Percentiles rank a stretch among this genome's conserved stretches.
Evolutionary conservation across 2,329 filamentous ascomycete species (phyloP).

Genomic region (Cordyceps fumosorosea): DNA sequence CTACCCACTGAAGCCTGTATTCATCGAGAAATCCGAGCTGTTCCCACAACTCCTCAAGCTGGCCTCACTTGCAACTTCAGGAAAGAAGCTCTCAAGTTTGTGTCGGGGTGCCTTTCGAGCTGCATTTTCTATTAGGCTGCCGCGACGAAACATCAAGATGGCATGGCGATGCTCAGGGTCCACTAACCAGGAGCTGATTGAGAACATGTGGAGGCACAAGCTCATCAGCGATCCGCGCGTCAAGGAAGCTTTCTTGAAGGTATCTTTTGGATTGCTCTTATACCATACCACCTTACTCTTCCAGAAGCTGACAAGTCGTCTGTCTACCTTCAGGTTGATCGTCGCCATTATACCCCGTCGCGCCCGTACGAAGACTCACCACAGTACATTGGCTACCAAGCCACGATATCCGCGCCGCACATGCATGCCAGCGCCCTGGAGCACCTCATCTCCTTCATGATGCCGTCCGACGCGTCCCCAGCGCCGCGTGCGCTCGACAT

Average conservation of each 20-base stretch:
- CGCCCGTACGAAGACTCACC: constrained; percentile 60
- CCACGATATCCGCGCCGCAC: constrained; percentile 54
- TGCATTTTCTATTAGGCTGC: not conserved
- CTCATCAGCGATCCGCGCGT: constrained; percentile 69
- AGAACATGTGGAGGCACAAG: constrained; percentile 65
- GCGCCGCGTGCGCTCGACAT: constrained; percentile 61
- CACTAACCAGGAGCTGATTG: constrained; percentile 67
- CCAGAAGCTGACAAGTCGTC: not conserved
- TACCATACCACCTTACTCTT: not conserved
- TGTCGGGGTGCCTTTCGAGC: constrained; percentile 6
- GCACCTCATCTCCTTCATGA: constrained; percentile 39
- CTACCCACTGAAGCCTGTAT: not conserved
- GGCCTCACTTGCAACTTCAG: not conserved
- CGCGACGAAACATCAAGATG: constrained; percentile 47
- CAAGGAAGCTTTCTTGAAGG: constrained; percentile 71
- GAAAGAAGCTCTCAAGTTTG: not conserved
- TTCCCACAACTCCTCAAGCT: not conserved
- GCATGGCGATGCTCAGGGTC: constrained; percentile 80
- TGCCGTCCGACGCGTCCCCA: constrained; percentile 27
- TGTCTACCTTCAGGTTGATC: constrained; percentile 60
- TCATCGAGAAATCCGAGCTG: not conserved
- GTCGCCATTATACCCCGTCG: constrained; percentile 71
- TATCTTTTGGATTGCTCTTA: constrained; percentile 27
- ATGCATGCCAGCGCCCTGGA: constrained; percentile 53
- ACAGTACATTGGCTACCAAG: constrained; percentile 47